Conservation (phyloP, 2,329 filamentous ascomycete species). For the Hysterium pulicare region DNA sequence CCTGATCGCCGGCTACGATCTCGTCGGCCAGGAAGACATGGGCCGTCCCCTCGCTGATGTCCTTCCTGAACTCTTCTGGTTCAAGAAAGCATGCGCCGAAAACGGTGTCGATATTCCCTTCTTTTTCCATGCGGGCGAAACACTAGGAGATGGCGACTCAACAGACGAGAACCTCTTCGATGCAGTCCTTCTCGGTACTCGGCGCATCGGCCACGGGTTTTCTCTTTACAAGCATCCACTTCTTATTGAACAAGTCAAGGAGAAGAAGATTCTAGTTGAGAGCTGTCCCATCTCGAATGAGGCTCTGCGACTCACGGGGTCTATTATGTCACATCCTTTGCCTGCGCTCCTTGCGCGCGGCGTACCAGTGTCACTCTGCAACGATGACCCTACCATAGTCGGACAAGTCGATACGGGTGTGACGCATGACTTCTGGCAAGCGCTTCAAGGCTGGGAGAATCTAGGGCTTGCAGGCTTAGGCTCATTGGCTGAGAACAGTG, state of each 20-base stretch:
- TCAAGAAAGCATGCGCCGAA: conserved; percentile 77
- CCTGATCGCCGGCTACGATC: conserved; percentile 80
- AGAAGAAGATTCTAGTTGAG: conserved; percentile 83
- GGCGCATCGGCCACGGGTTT: conserved; percentile 86
- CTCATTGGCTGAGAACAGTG: conserved; percentile 85
- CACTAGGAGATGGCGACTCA: conserved; percentile 70
- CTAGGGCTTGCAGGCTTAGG: conserved; percentile 83
- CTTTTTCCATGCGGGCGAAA: conserved; percentile 94
- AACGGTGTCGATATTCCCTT: conserved; percentile 82
- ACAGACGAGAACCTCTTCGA: conserved; percentile 87
- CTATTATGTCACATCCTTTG: conserved; percentile 73
- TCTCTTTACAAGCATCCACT: conserved; percentile 89
- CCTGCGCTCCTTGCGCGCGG: conserved; percentile 82
- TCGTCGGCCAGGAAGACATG: conserved; percentile 82
- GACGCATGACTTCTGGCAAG: conserved; percentile 94
- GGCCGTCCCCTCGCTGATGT: conserved; percentile 74
- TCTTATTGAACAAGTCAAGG: conserved; percentile 82
- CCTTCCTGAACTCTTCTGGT: conserved; percentile 87
- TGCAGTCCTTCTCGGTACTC: conserved; percentile 78
- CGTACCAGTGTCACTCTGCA: conserved; percentile 78
- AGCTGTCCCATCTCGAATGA: conserved; percentile 91
- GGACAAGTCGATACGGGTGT: conserved; percentile 78
- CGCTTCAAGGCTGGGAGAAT: conserved; percentile 86
- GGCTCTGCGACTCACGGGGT: conserved; percentile 73
- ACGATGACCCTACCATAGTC: conserved; percentile 86